Conservation (phyloP, 78 protist genomes). For the Speleostelium caveatum region DNA sequence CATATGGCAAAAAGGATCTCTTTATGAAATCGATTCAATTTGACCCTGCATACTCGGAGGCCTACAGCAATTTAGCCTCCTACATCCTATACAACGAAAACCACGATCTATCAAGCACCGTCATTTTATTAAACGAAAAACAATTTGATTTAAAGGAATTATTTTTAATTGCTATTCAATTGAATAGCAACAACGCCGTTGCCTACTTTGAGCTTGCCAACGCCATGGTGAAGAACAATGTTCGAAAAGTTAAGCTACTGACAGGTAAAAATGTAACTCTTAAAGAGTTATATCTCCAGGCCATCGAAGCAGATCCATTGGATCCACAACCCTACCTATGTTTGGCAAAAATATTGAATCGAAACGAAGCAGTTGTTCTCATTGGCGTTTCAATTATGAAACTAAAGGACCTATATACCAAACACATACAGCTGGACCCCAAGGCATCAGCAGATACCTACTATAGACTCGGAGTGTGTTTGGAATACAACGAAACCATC, state of each 20-base stretch:
- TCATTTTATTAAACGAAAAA: not conserved
- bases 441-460: too few relatives aligned
- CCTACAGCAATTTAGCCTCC: conserved; percentile 5
- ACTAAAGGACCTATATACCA: not conserved
- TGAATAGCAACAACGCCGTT: not conserved
- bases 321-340: not conserved
- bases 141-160: not conserved
- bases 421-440: not conserved
- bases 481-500: too few relatives aligned
- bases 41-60: not conserved
- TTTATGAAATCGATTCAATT: conserved; percentile 1
- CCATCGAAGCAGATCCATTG: not conserved
- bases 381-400: conserved; percentile 1
- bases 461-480: too few relatives aligned
- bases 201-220: not conserved
- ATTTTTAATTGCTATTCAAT: conserved; percentile 3
- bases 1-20: not conserved
- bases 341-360: not conserved
- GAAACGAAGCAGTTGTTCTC: not conserved
- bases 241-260: not conserved
- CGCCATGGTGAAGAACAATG: not conserved
- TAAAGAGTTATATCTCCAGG: not conserved
- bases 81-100: not conserved
- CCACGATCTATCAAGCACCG: too few relatives aligned
- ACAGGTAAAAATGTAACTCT: not conserved